Conservation (phyloP, 768 basidiomycete species). For the Suillus sp. region DNA sequence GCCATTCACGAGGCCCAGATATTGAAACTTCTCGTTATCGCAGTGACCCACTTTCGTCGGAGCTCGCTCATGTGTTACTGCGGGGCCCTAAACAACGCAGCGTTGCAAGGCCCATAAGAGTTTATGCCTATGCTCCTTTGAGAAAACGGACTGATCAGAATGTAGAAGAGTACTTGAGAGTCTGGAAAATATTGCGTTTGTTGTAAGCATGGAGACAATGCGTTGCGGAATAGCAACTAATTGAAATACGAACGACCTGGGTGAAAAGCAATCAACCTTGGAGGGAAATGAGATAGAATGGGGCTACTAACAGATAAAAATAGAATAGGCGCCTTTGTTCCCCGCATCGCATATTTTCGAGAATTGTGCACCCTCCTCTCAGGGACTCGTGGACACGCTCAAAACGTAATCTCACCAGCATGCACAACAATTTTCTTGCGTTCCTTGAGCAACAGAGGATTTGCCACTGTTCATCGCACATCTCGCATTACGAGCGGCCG, state of each 20-base stretch:
- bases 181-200: conserved; percentile 40
- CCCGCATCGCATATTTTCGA: not conserved
- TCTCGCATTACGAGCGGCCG: no score
- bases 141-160: conserved; percentile 43
- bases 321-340: conserved; percentile 4
- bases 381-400: no score
- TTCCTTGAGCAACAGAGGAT: no score
- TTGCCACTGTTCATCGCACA: no score
- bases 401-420: no score
- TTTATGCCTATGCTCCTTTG: conserved; percentile 1
- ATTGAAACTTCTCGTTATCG: not conserved
- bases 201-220: not conserved
- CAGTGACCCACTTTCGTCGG: conserved; percentile 10
- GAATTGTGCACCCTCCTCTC: no score
- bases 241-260: conserved; percentile 44
- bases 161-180: conserved; percentile 46
- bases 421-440: no score
- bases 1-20: conserved; percentile 25
- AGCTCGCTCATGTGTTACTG: conserved; percentile 22
- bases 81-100: conserved; percentile 28
- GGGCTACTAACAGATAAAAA: conserved; percentile 4
- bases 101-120: conserved; percentile 18
- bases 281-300: not conserved
- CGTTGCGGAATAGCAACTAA: conserved; percentile 21
- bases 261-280: conserved; percentile 23